phyloP scores from a whole-genome alignment of 495 filamentous ascomycete species.

The Chaetomium cochliodes region DNA sequence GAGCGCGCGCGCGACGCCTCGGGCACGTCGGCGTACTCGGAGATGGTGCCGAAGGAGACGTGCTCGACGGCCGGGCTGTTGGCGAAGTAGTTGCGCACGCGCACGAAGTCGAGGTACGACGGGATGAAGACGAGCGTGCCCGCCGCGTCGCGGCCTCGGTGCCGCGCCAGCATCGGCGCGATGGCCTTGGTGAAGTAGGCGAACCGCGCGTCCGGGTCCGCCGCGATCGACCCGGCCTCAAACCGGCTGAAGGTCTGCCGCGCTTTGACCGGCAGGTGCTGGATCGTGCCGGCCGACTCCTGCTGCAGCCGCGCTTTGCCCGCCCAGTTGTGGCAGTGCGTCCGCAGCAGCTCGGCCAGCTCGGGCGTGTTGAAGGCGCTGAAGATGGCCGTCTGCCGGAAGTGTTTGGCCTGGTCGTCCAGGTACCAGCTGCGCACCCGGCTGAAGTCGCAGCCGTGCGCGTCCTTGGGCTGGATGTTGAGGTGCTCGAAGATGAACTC shows the following conservation, averaged over 20 bases:
- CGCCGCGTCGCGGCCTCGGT: constrained; percentile 48
- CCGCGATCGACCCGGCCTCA: constrained; percentile 61
- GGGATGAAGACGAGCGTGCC: constrained; percentile 85
- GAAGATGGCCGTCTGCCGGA: constrained; percentile 81
- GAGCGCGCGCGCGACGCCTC: constrained; percentile 80
- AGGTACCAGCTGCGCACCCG: constrained; percentile 90
- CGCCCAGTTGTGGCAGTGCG: constrained; percentile 73
- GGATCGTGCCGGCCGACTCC: constrained; percentile 65
- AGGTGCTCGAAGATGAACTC: constrained; percentile 87
- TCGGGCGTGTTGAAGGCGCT: constrained; percentile 85
- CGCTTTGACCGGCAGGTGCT: constrained; percentile 62
- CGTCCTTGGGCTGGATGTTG: constrained; percentile 83
- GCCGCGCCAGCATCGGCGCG: constrained; percentile 66
- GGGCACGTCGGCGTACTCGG: constrained; percentile 75
- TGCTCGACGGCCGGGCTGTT: constrained; percentile 63
- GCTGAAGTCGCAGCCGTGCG: constrained; percentile 91
- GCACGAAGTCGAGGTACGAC: constrained; percentile 89
- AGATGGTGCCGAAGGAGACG: constrained; percentile 79
- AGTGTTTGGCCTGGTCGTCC: constrained; percentile 72
- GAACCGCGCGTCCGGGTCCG: constrained; percentile 89
- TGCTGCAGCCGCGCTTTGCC: constrained; percentile 72
- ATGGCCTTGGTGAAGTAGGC: constrained; percentile 81
- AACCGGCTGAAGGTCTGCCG: constrained; percentile 92
- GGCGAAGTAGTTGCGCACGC: constrained; percentile 85
- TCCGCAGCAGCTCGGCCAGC: constrained; percentile 73